phyloP scores from a whole-genome alignment of 192 early-diverging fungal species.

The Blastocladiella britannica region DNA sequence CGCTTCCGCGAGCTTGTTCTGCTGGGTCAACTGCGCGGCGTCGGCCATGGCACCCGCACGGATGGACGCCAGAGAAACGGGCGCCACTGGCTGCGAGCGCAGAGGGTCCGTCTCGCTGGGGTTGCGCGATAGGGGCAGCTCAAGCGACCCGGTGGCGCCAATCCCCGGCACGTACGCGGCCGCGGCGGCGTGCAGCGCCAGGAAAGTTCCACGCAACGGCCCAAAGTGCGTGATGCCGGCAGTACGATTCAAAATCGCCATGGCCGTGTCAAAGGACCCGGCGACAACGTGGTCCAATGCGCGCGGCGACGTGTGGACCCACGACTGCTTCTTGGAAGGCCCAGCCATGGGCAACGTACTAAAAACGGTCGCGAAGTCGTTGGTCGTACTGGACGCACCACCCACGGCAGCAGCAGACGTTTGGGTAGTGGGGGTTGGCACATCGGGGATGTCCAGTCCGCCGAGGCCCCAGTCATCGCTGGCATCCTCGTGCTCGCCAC shows the following conservation, averaged over 20 bases:
- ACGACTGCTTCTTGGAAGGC: constrained; percentile 50
- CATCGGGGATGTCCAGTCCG: constrained; percentile 12
- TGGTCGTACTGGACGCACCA: constrained; percentile 79
- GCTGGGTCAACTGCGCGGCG: not conserved
- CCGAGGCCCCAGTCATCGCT: constrained; percentile 48
- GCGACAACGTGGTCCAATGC: constrained; percentile 88
- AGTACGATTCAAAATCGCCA: constrained; percentile 82
- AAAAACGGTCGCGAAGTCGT: constrained; percentile 43
- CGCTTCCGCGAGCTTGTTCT: not conserved
- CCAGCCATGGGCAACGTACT: constrained; percentile 51
- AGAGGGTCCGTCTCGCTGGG: constrained; percentile 26
- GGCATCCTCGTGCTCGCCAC: constrained; percentile 53
- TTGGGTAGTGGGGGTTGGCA: constrained; percentile 16
- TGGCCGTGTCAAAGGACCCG: constrained; percentile 83
- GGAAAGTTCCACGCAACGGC: constrained; percentile 69
- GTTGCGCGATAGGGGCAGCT: constrained; percentile 46
- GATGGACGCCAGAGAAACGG: not conserved
- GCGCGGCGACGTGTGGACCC: constrained; percentile 66
- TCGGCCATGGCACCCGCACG: not conserved
- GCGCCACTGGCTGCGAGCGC: not conserved
- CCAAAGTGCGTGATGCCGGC: constrained; percentile 83
- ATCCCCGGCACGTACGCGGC: constrained; percentile 37
- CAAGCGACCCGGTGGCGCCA: constrained; percentile 35
- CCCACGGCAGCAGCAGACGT: constrained; percentile 34
- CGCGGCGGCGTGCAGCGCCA: constrained; percentile 62